phyloP scores from a whole-genome alignment of 2,329 filamentous ascomycete genomes.

The Alternaria arbusti region DNA sequence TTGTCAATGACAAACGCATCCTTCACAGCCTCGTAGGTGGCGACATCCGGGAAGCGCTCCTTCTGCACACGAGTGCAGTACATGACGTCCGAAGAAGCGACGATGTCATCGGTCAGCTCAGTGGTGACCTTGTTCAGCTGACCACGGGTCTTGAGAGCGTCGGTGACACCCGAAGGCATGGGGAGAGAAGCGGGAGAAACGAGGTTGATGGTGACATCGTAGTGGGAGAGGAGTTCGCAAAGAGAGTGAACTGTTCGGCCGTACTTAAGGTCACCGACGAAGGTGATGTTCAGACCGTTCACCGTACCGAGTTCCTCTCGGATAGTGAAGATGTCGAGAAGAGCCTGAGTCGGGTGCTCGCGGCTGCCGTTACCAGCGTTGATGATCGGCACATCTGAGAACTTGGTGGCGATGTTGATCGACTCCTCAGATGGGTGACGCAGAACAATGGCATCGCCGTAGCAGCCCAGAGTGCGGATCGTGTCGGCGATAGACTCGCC shows the following conservation, averaged over 20 bases:
- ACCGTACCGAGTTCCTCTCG: constrained; percentile 96
- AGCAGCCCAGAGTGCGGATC: constrained; percentile 90
- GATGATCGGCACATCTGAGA: constrained; percentile 88
- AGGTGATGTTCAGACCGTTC: constrained; percentile 93
- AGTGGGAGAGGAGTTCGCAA: constrained; percentile 91
- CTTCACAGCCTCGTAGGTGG: constrained; percentile 86
- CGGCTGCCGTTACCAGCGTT: constrained; percentile 96
- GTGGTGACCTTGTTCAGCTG: constrained; percentile 79
- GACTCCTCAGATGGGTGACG: constrained; percentile 86
- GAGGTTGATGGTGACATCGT: constrained; percentile 92
- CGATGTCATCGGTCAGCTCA: constrained; percentile 82
- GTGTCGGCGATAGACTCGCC: constrained; percentile 94
- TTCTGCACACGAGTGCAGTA: constrained; percentile 98
- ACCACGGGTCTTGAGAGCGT: constrained; percentile 73
- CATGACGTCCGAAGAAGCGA: constrained; percentile 85
- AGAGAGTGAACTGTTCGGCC: constrained; percentile 95
- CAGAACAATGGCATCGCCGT: constrained; percentile 93
- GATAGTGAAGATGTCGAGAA: constrained; percentile 97
- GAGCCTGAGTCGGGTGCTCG: constrained; percentile 96
- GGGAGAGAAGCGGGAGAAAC: constrained; percentile 81
- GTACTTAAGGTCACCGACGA: constrained; percentile 90
- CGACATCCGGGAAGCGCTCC: constrained; percentile 85
- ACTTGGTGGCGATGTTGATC: constrained; percentile 82
- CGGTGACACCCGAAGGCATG: constrained; percentile 76
- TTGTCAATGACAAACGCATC: constrained; percentile 90